phyloP scores from a whole-genome alignment of 768 basidiomycete species.

The Suillus subalutaceus region DNA sequence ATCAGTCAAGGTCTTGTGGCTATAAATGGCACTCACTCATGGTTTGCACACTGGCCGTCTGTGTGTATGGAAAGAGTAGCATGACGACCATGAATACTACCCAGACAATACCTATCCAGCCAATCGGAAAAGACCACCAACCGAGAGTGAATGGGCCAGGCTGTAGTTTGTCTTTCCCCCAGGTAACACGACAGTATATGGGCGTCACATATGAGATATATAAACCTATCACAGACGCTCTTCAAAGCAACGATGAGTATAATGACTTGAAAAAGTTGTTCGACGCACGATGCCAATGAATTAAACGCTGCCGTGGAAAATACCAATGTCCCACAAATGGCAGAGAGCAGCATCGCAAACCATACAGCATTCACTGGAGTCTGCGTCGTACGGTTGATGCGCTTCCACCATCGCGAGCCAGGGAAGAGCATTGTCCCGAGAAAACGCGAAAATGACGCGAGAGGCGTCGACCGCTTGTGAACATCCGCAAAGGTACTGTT shows the following conservation, averaged over 20 bases:
- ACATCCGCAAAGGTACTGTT: conserved; percentile 45
- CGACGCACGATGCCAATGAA: conserved; percentile 37
- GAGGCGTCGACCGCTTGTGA: conserved; percentile 51
- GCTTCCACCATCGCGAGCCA: conserved; percentile 41
- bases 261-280: neutral
- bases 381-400: conserved; percentile 33
- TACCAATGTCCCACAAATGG: conserved; percentile 33
- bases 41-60: conserved; percentile 23
- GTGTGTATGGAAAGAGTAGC: conserved; percentile 35
- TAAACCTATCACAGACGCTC: conserved; percentile 36
- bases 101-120: conserved; percentile 33
- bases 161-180: conserved; percentile 33
- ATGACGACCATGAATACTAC: conserved; percentile 37
- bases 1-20: neutral
- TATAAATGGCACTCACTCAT: conserved; percentile 35
- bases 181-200: conserved; percentile 40
- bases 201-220: conserved; percentile 43
- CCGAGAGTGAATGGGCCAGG: conserved; percentile 40
- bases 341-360: conserved; percentile 38
- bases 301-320: conserved; percentile 37
- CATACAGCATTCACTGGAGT: conserved; percentile 46
- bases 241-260: conserved; percentile 10
- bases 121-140: conserved; percentile 33
- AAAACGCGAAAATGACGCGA: conserved; percentile 49
- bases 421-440: conserved; percentile 40